Evolutionary conservation across 129 eudicot genomes (phyloP), one percentile per base, ranked within the genome.

Genomic region (Flaveria bidentis): DNA sequence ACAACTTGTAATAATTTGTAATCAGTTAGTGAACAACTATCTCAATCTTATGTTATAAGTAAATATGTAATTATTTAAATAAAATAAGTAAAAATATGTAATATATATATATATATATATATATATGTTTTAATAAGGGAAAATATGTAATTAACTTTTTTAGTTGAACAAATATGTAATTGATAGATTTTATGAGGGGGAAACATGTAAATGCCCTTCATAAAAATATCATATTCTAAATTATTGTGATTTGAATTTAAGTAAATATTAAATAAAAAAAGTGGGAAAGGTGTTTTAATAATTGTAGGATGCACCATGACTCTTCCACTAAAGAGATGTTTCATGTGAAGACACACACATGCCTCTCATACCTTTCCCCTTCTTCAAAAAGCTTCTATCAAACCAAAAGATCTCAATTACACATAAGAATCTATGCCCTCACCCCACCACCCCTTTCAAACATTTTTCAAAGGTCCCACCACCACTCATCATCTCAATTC

Each of bases 331-430:
- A 80, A 80, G 80, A 61, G 84, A 80, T 80, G 84, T 80, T 58
- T 74, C 80, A 80, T 80, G 80, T 74, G 64, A 80, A 80, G 84
- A 80, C 84, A 73, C 86, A 78, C 86, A 77, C 82, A 78, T 78
- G 75, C 75, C 86, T 77, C 86, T 82, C 86, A 46, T 67, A 77
- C 80, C 82, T 76, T 69, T 81, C 81, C 68, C 56, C 77, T 73
- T 81, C 85, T 81, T 51, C 77, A 77, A 82, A 82, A 82, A 82
- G 86, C 86, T 69, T 76, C 64, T 13, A 76, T 80, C 80, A 72
- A 44, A 77, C 67, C 75, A 52, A 81, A 62, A 73, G 83, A 81
- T 73, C 88, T 81, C 74, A 81, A 78, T 61, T 62, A 30, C 71
- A 74, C 39, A 62, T 36, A 61, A 68, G 88, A 85, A 85, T 85